A percentile compares a stretch with the other conserved stretches of the same genome.
Conservation (phyloP, 148 eudicot genomes). For the Rhododendron williamsianum region DNA sequence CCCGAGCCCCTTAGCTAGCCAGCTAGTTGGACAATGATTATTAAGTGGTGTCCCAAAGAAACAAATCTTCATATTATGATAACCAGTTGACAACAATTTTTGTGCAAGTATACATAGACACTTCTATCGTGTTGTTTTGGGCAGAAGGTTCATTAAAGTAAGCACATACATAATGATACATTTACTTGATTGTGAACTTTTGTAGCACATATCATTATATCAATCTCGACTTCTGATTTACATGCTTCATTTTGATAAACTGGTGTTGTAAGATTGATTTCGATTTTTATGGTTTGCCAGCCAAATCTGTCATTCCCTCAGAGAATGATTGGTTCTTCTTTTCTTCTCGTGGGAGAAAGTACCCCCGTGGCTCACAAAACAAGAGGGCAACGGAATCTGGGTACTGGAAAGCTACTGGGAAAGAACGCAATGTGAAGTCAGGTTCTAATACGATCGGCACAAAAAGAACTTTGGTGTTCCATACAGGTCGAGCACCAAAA, state of each 20-base stretch:
- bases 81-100: neutral
- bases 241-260: neutral
- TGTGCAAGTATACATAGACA: neutral
- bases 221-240: neutral
- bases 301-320: constrained; percentile 60
- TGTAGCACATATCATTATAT: neutral
- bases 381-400: constrained; percentile 83
- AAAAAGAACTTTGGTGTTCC: constrained; percentile 84
- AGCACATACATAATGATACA: neutral
- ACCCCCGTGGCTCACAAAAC: constrained; percentile 81
- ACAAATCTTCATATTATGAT: neutral
- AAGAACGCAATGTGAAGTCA: constrained; percentile 69
- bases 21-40: neutral
- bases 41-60: neutral
- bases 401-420: constrained; percentile 96
- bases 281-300: constrained; percentile 27
- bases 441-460: constrained; percentile 62
- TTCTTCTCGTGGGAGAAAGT: constrained; percentile 78
- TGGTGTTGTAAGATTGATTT: neutral
- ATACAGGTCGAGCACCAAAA: constrained; percentile 82
- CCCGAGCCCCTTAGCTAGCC: neutral
- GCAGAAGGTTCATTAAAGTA: neutral
- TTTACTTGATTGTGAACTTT: neutral
- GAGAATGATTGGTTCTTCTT: constrained; percentile 93
- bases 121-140: neutral